A percentile compares a stretch with the other conserved stretches of the same genome.
Conservation (phyloP, 2,329 filamentous ascomycete species). For the Verticillium klebahnii region DNA sequence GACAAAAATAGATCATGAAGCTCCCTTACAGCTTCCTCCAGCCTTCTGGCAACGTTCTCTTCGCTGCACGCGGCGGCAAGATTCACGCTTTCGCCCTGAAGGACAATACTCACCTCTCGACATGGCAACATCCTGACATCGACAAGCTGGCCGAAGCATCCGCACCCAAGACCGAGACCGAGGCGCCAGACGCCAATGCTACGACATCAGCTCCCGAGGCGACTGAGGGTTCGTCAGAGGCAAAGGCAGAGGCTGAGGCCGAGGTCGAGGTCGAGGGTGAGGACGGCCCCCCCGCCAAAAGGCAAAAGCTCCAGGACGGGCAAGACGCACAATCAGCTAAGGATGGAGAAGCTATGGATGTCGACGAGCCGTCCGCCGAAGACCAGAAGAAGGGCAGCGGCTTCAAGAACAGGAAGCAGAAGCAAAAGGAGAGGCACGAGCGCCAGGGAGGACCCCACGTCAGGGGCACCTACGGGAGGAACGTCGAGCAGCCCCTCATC, state of each 20-base stretch:
- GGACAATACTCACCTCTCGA: slow-evolving; percentile 53
- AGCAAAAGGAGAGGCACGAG: slow-evolving; percentile 23
- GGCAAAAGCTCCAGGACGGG: slow-evolving; percentile 26
- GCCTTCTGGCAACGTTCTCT: slow-evolving; percentile 51
- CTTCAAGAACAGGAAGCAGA: slow-evolving; percentile 18
- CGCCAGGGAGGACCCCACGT: slow-evolving; percentile 16
- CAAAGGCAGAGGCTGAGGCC: slow-evolving; percentile 23
- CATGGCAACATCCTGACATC: slow-evolving; percentile 53
- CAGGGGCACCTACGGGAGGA: slow-evolving; percentile 27
- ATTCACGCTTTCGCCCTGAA: slow-evolving; percentile 63
- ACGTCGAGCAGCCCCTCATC: slow-evolving; percentile 58
- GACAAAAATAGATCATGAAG: slow-evolving; percentile 28
- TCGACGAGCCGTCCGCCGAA: slow-evolving; percentile 7
- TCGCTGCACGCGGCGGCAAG: slow-evolving; percentile 69
- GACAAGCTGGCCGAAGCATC: slow-evolving; percentile 21
- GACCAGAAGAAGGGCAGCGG: slow-evolving; percentile 14
- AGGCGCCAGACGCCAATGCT: slow-evolving; percentile 8
- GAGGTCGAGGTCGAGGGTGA: slow-evolving; percentile 14
- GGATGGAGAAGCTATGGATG: slow-evolving; percentile 7
- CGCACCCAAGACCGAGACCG: slow-evolving; percentile 19
- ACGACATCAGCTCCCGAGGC: slow-evolving; percentile 13
- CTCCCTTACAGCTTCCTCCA: slow-evolving; percentile 63
- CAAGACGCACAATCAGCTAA: slow-evolving; percentile 3
- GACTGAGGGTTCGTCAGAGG: slow-evolving; percentile 7
- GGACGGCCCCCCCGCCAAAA: slow-evolving; percentile 36